phyloP scores from a whole-genome alignment of 2,329 filamentous ascomycete species.

The Fusarium nygamai region DNA sequence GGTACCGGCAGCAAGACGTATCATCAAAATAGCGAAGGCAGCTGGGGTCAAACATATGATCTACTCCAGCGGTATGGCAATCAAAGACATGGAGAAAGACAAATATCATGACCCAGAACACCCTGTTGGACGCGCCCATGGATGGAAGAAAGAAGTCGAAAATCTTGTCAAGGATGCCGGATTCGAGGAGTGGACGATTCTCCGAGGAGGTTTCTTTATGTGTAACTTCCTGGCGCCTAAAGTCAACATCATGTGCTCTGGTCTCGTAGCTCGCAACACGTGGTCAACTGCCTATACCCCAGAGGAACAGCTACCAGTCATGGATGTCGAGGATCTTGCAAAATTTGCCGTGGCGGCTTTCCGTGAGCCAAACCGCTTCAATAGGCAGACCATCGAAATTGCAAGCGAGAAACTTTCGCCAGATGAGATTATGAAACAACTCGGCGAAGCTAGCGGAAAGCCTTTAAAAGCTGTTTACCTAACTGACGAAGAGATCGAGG shows the following conservation, averaged over 20 bases:
- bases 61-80: conserved; percentile 11
- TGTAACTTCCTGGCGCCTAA: conserved; percentile 11
- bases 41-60: background rate
- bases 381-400: background rate
- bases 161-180: background rate
- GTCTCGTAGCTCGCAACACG: background rate
- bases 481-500: background rate
- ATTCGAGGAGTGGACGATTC: conserved; percentile 10
- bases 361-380: background rate
- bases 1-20: background rate
- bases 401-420: background rate
- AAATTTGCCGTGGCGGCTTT: conserved; percentile 6
- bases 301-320: background rate
- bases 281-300: background rate
- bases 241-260: background rate
- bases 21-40: background rate
- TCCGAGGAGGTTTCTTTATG: conserved; percentile 8
- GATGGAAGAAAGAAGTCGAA: background rate
- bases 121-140: background rate
- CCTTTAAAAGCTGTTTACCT: background rate
- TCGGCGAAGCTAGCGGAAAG: background rate
- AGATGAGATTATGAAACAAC: background rate
- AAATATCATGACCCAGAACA: background rate
- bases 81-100: conserved; percentile 9
- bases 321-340: conserved; percentile 6